A percentile compares a stretch with the other conserved stretches of the same genome.
Evolutionary conservation across 2,329 filamentous ascomycete genomes (phyloP).

Genomic region (Alternaria viburni): DNA sequence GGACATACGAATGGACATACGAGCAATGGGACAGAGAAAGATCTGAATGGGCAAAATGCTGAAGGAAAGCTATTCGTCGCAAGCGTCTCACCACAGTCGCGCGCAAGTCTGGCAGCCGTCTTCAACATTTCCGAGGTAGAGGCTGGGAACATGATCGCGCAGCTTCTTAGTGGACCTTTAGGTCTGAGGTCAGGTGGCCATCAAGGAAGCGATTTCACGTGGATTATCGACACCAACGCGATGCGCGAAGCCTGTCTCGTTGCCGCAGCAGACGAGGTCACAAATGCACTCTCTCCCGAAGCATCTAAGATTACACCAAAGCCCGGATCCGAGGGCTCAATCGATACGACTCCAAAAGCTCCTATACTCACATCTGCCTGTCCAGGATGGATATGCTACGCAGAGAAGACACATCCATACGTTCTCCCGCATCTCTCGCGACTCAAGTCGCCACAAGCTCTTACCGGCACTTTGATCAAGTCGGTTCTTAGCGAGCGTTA

Average conservation of each 20-base stretch:
- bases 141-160: conserved; percentile 81
- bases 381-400: conserved; percentile 98
- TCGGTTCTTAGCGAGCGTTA: conserved; percentile 77
- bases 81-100: conserved; percentile 88
- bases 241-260: conserved; percentile 84
- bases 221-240: conserved; percentile 88
- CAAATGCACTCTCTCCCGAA: conserved; percentile 41
- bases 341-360: conserved; percentile 57
- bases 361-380: conserved; percentile 88
- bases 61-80: conserved; percentile 85
- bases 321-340: conserved; percentile 41
- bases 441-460: conserved; percentile 91
- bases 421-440: conserved; percentile 88
- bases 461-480: conserved; percentile 90
- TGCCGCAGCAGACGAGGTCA: conserved; percentile 56
- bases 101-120: conserved; percentile 86
- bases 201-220: conserved; percentile 79
- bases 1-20: conserved; percentile 16
- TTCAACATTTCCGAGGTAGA: conserved; percentile 75
- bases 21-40: conserved; percentile 12
- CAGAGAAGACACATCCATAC: conserved; percentile 96
- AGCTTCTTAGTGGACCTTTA: conserved; percentile 73
- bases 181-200: conserved; percentile 74
- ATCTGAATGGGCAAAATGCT: conserved; percentile 22
- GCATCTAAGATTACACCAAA: conserved; percentile 27